phyloP scores from a whole-genome alignment of 257 asterid genomes.

The Solanum phureja region DNA sequence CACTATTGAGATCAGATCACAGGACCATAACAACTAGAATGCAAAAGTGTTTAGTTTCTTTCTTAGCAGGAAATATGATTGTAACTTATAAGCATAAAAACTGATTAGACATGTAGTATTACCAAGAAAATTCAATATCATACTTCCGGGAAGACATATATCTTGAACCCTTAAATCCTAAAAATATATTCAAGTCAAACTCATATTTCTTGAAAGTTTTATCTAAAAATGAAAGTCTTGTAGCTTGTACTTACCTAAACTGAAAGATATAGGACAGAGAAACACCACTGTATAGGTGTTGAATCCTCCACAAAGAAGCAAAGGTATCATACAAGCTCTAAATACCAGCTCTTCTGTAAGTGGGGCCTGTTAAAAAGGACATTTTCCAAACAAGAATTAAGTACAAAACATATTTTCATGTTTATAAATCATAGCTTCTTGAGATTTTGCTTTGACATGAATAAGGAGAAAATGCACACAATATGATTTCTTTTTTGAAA shows the following conservation, averaged over 20 bases:
- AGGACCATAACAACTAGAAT: background rate
- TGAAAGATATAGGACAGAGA: conserved; percentile 81
- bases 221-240: background rate
- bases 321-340: conserved; percentile 94
- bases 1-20: background rate
- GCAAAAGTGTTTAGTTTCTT: background rate
- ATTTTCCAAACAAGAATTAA: background rate
- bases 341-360: conserved; percentile 90
- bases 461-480: background rate
- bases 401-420: background rate
- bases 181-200: background rate
- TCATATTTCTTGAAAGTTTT: background rate
- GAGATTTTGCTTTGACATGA: background rate
- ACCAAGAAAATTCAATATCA: background rate
- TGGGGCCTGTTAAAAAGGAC: conserved; percentile 62
- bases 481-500: background rate
- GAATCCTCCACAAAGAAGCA: conserved; percentile 88
- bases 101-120: background rate
- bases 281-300: conserved; percentile 49
- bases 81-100: background rate
- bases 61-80: background rate
- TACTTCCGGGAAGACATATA: background rate
- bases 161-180: background rate
- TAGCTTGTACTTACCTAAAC: conserved; percentile 57
- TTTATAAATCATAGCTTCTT: background rate